These are phyloP conservation scores for Alternaria alternata DNA, from an alignment of 2,329 filamentous ascomycete species.

Conservation along the genomic window DNA sequence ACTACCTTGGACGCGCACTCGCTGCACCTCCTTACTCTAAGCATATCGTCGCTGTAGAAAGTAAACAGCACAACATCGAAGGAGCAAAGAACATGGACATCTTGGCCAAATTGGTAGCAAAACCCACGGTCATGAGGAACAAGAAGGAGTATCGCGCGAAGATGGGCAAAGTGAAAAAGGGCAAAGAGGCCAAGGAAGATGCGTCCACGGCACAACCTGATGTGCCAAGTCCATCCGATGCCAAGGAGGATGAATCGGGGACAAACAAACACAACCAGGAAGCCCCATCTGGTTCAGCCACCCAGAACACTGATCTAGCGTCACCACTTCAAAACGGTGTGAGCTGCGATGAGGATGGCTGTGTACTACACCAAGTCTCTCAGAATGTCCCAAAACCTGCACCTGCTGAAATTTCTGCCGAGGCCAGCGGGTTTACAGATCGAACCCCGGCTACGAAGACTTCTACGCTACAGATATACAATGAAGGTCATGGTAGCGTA, in stretches of 20 bases:
- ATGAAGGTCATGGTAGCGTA: conserved; percentile 72
- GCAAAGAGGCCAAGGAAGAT: conserved; percentile 45
- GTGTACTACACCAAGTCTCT: background rate
- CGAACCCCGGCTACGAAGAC: conserved; percentile 31
- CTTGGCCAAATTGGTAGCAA: conserved; percentile 77
- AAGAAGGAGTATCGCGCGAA: conserved; percentile 76
- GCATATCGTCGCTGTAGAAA: conserved; percentile 90
- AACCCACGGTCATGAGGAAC: conserved; percentile 77
- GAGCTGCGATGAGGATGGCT: conserved; percentile 20
- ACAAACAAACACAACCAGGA: background rate
- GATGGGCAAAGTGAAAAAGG: conserved; percentile 52
- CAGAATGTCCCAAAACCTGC: background rate
- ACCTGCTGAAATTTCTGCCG: background rate
- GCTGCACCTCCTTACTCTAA: conserved; percentile 86
- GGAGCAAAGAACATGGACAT: conserved; percentile 86
- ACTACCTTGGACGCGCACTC: conserved; percentile 89
- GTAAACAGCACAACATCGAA: conserved; percentile 82
- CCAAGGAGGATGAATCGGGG: background rate
- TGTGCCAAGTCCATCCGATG: conserved; percentile 1
- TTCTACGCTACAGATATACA: conserved; percentile 53
- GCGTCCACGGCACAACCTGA: background rate
- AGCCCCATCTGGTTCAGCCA: background rate
- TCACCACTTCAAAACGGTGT: conserved; percentile 9
- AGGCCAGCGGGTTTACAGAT: background rate
- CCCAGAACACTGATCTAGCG: background rate